Evolutionary conservation across 495 filamentous ascomycete genomes (phyloP).

Genomic region (Aspergillus ostianus): DNA sequence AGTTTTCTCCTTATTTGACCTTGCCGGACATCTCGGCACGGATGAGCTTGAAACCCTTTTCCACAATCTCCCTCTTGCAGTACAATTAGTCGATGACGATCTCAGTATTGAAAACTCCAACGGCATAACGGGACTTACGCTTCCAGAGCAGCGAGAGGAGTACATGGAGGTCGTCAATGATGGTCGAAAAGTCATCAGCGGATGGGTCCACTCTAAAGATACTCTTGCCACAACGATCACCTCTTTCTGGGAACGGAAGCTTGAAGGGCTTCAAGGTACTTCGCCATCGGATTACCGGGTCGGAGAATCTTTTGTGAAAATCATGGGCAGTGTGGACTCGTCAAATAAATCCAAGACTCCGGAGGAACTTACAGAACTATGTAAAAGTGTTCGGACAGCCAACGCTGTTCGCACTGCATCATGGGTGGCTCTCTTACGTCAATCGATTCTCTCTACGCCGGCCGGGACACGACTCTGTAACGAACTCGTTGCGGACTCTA

Average conservation of each 20-base stretch:
- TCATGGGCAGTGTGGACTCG: conserved; percentile 31
- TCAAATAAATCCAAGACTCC: conserved; percentile 26
- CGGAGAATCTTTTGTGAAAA: conserved; percentile 42
- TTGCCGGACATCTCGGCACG: conserved; percentile 27
- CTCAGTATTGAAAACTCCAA: conserved; percentile 56
- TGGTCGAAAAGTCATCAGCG: conserved; percentile 52
- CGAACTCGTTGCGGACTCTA: conserved; percentile 59
- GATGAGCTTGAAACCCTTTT: conserved; percentile 40
- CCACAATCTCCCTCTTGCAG: conserved; percentile 49
- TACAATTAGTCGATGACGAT: conserved; percentile 64
- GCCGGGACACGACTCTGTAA: conserved; percentile 51
- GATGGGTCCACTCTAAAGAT: conserved; percentile 38
- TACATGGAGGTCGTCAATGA: conserved; percentile 60
- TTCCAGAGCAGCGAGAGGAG: conserved; percentile 54
- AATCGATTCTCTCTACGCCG: conserved; percentile 34
- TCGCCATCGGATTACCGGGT: conserved; percentile 38
- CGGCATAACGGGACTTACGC: conserved; percentile 48
- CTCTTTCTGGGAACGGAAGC: conserved; percentile 36
- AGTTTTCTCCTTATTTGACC: conserved; percentile 44
- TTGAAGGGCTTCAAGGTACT: conserved; percentile 30
- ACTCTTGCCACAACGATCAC: conserved; percentile 26
- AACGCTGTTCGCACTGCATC: conserved; percentile 43
- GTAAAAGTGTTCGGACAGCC: conserved; percentile 34
- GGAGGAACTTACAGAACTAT: conserved; percentile 35
- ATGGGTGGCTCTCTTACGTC: conserved; percentile 36